A percentile compares a stretch with the other conserved stretches of the same genome.
Conservation (phyloP, 2,329 filamentous ascomycete species). For the Pseudocercospora eumusae region DNA sequence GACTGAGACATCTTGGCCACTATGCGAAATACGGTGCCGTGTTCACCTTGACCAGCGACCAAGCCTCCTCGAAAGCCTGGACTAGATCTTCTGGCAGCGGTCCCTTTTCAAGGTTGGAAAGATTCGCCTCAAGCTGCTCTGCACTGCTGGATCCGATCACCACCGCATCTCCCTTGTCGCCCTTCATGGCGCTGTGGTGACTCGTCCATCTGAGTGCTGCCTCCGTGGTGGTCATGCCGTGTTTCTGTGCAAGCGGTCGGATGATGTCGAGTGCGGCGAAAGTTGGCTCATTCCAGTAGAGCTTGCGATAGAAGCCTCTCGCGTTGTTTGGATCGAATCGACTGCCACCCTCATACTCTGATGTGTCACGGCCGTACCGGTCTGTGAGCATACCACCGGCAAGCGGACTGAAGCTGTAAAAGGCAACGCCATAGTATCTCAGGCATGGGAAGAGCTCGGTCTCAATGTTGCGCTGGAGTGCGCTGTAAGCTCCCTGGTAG, state of each 20-base stretch:
- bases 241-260: conserved; percentile 42
- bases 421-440: conserved; percentile 46
- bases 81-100: conserved; percentile 46
- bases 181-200: conserved; percentile 46
- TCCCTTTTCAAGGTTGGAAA: conserved; percentile 44
- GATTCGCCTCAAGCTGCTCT: conserved; percentile 44
- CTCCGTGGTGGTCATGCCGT: conserved; percentile 47
- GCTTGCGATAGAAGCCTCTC: conserved; percentile 44
- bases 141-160: conserved; percentile 44
- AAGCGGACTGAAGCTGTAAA: conserved; percentile 48
- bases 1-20: not conserved
- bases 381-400: conserved; percentile 52
- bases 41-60: conserved; percentile 27
- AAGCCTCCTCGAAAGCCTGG: conserved; percentile 43
- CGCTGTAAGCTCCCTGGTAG: conserved; percentile 52
- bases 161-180: conserved; percentile 42
- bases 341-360: conserved; percentile 41
- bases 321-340: conserved; percentile 46
- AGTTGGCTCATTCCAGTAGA: conserved; percentile 48
- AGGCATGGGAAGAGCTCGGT: conserved; percentile 48
- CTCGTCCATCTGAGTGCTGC: conserved; percentile 50
- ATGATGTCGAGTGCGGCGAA: conserved; percentile 49
- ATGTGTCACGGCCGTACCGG: conserved; percentile 43
- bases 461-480: conserved; percentile 44
- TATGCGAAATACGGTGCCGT: conserved; percentile 5